These are phyloP conservation scores for Creolimax fragrantissima DNA, from an alignment of 78 protist genomes.

Conservation along the genomic window DNA sequence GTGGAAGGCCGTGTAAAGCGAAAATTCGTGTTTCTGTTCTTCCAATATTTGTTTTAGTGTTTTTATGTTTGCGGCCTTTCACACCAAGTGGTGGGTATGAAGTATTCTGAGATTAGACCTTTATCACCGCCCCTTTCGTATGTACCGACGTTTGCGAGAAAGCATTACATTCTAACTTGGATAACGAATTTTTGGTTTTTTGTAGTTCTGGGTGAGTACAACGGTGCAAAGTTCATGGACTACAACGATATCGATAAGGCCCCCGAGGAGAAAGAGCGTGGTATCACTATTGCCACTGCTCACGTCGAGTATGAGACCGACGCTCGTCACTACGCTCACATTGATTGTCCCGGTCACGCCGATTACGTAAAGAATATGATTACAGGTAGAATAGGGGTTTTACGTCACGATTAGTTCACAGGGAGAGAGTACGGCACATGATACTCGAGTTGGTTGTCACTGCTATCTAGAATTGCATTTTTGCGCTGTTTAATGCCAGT, in stretches of 20 bases:
- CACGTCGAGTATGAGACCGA: conserved; percentile 85
- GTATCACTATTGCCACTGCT: conserved; percentile 89
- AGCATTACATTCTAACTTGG: no score
- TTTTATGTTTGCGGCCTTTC: no score
- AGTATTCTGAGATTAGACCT: no score
- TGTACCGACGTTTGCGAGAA: no score
- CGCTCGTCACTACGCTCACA: conserved; percentile 86
- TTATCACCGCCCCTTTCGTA: no score
- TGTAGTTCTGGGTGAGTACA: not conserved
- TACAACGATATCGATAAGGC: conserved; percentile 81
- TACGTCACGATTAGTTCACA: not conserved
- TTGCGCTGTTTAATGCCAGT: not conserved
- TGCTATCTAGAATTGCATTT: not conserved
- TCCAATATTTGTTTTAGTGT: no score
- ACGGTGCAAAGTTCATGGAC: conserved; percentile 50
- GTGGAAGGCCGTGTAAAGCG: no score
- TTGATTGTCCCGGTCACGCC: conserved; percentile 84
- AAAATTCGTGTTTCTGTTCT: no score
- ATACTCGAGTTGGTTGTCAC: not conserved
- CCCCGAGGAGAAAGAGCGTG: conserved; percentile 86
- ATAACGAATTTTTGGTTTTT: no score
- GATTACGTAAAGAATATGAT: conserved; percentile 95
- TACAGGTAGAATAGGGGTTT: conserved; percentile 81
- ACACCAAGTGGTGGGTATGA: no score
- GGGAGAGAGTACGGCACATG: not conserved